Evolutionary conservation across 1,139 yeast genomes (phyloP).

Genomic region (Zygoascus sp.): DNA sequence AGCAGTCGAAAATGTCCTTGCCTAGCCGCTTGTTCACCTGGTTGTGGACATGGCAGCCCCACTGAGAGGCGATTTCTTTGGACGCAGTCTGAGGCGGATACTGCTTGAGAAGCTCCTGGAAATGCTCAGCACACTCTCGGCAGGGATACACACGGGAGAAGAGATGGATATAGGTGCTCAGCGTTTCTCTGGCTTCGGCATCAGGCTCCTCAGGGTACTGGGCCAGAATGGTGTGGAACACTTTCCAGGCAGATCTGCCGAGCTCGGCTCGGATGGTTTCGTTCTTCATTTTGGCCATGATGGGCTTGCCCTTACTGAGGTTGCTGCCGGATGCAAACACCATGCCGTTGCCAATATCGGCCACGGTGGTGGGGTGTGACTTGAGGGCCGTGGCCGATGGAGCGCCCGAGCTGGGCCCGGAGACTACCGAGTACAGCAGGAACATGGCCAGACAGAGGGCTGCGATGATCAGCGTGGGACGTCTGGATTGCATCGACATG

Average conservation of each 20-base stretch:
- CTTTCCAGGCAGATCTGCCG: conserved; percentile 89
- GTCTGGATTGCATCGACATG: not conserved
- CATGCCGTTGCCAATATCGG: conserved; percentile 16
- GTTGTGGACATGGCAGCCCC: conserved; percentile 98
- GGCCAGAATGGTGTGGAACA: conserved; percentile 85
- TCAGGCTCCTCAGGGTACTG: conserved; percentile 84
- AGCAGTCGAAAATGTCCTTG: conserved; percentile 77
- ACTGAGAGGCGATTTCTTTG: conserved; percentile 77
- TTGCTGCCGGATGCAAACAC: not conserved
- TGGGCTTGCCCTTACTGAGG: conserved; percentile 41
- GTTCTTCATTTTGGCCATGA: conserved; percentile 86
- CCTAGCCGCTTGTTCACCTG: conserved; percentile 68
- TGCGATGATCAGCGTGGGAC: not conserved
- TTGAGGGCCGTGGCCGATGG: not conserved
- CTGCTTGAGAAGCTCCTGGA: conserved; percentile 58
- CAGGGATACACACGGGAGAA: conserved; percentile 39
- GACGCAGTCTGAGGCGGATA: conserved; percentile 82
- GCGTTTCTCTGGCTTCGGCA: conserved; percentile 54
- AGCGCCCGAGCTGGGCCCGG: not conserved
- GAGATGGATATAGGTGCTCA: conserved; percentile 44
- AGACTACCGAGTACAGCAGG: not conserved
- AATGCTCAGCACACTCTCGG: conserved; percentile 90
- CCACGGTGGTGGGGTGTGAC: conserved; percentile 17
- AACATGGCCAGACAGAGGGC: not conserved
- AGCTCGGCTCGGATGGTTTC: conserved; percentile 58